Conservation (phyloP, 768 basidiomycete genomes). For the Collybiopsis confluens region DNA sequence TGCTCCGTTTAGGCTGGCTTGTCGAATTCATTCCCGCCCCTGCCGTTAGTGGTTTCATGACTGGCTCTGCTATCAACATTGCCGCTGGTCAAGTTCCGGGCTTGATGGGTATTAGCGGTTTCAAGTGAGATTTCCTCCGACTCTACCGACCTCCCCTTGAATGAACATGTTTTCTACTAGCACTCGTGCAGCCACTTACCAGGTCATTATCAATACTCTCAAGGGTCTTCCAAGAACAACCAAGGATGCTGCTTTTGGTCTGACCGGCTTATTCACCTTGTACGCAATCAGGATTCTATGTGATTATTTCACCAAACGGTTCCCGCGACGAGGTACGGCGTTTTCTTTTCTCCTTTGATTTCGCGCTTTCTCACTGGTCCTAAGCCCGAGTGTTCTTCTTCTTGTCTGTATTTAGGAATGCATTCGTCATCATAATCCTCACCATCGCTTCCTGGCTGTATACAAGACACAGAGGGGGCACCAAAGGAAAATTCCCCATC, state of each 20-base stretch:
- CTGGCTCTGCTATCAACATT: slow-evolving; percentile 94
- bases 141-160: not conserved
- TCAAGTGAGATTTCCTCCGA: slow-evolving; percentile 81
- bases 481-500: slow-evolving; percentile 73
- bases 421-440: slow-evolving; percentile 84
- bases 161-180: slow-evolving; percentile 29
- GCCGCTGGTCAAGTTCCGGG: slow-evolving; percentile 85
- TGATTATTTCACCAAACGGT: slow-evolving; percentile 46
- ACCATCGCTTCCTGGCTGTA: slow-evolving; percentile 88
- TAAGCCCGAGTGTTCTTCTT: slow-evolving; percentile 74
- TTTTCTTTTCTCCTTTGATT: not conserved
- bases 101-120: slow-evolving; percentile 81
- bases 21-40: slow-evolving; percentile 91
- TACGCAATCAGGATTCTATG: slow-evolving; percentile 65
- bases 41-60: slow-evolving; percentile 91
- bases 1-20: slow-evolving; percentile 88
- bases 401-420: slow-evolving; percentile 70
- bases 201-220: slow-evolving; percentile 90
- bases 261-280: slow-evolving; percentile 66
- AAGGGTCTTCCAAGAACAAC: slow-evolving; percentile 70
- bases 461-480: slow-evolving; percentile 54
- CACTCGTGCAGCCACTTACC: slow-evolving; percentile 80
- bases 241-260: slow-evolving; percentile 88
- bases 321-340: slow-evolving; percentile 55
- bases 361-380: slow-evolving; percentile 2